A percentile compares a stretch with the other conserved stretches of the same genome.
Conservation (phyloP, 768 basidiomycete species). For the Russula sp. region DNA sequence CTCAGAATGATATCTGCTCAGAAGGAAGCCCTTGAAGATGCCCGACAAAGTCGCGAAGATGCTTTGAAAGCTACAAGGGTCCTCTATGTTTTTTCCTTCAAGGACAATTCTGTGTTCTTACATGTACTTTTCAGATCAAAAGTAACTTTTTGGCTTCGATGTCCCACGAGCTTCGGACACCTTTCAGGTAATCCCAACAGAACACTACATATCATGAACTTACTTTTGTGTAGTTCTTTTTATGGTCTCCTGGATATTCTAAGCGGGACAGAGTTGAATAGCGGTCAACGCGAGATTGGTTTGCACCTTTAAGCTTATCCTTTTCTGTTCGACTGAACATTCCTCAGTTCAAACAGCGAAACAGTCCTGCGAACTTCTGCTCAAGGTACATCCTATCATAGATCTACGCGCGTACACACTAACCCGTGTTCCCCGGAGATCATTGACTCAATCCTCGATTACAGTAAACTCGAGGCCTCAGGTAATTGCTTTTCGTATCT, state of each 20-base stretch:
- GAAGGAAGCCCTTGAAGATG: conserved; percentile 64
- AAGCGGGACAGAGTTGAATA: conserved; percentile 65
- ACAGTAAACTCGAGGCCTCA: conserved; percentile 76
- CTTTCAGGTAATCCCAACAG: conserved; percentile 54
- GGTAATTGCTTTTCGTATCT: conserved; percentile 38
- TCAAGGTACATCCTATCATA: conserved; percentile 47
- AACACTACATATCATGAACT: neutral
- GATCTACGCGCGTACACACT: neutral
- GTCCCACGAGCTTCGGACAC: conserved; percentile 75
- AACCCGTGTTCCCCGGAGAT: conserved; percentile 43
- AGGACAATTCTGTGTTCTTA: conserved; percentile 15
- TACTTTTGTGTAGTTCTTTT: conserved; percentile 48
- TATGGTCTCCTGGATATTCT: conserved; percentile 75
- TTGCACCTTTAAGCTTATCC: neutral
- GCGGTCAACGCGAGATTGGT: conserved; percentile 71
- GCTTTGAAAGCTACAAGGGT: conserved; percentile 73
- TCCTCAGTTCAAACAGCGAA: conserved; percentile 68
- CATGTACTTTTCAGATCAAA: conserved; percentile 52
- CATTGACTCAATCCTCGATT: conserved; percentile 76
- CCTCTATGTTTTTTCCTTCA: neutral
- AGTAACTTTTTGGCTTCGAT: conserved; percentile 74
- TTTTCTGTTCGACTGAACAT: conserved; percentile 6
- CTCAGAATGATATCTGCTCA: conserved; percentile 75
- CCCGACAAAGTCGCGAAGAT: conserved; percentile 66
- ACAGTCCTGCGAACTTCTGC: conserved; percentile 68